Conservation (phyloP, 805 yeast genomes). For the Clavispora vitiphila region DNA sequence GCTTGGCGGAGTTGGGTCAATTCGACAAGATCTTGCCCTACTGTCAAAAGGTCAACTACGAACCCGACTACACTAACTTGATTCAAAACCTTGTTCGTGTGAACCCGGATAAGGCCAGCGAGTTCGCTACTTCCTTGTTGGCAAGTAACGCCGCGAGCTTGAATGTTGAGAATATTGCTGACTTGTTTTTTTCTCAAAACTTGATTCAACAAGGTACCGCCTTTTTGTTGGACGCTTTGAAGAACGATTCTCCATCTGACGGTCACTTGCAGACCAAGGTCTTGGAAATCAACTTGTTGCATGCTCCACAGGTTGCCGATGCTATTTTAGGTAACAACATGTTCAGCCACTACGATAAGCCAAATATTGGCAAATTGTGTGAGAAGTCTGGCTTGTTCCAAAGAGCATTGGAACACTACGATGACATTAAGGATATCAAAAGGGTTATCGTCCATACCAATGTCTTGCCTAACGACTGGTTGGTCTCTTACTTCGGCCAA, state of each 20-base stretch:
- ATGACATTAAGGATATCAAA: constrained; percentile 91
- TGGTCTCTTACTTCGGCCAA: constrained; percentile 87
- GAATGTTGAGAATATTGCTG: constrained; percentile 83
- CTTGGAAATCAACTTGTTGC: constrained; percentile 84
- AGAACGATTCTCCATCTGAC: constrained; percentile 88
- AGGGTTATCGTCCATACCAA: constrained; percentile 87
- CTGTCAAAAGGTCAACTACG: constrained; percentile 81
- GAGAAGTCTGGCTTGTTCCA: constrained; percentile 95
- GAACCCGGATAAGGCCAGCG: constrained; percentile 97
- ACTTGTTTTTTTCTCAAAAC: constrained; percentile 90
- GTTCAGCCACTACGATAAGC: constrained; percentile 93
- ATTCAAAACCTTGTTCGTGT: constrained; percentile 87
- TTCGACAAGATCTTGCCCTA: constrained; percentile 94
- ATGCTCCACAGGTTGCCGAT: constrained; percentile 99
- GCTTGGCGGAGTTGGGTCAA: constrained; percentile 92
- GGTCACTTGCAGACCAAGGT: constrained; percentile 94
- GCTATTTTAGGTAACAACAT: constrained; percentile 94
- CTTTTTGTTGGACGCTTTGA: constrained; percentile 88
- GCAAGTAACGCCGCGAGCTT: constrained; percentile 56
- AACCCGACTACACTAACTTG: constrained; percentile 85
- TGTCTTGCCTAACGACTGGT: constrained; percentile 87
- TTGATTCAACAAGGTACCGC: constrained; percentile 98
- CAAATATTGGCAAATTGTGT: constrained; percentile 85
- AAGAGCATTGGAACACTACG: constrained; percentile 94
- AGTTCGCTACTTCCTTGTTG: constrained; percentile 85